Evolutionary conservation across 139 green algal species (phyloP).

Genomic region (Coelastrella sp.): DNA sequence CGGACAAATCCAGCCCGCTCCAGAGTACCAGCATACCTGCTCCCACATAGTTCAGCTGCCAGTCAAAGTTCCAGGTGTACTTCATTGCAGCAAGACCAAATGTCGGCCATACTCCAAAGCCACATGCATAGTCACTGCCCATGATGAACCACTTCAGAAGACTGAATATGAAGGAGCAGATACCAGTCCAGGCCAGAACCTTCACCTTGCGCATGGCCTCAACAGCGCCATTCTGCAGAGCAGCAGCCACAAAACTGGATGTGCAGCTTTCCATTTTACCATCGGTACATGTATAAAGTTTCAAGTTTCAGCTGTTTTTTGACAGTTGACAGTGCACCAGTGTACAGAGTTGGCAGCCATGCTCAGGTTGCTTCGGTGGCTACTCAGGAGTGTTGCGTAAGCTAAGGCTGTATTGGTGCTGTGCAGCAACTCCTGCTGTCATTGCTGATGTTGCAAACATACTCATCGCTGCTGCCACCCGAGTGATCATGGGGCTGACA

Average conservation of each 20-base stretch:
- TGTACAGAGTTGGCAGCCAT: too few species aligned
- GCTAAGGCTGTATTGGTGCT: neutral
- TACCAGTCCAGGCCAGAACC: slow-evolving; percentile 23
- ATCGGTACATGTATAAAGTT: too few species aligned
- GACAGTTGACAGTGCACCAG: too few species aligned
- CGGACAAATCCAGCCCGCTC: too few species aligned
- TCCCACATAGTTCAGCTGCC: slow-evolving; percentile 50
- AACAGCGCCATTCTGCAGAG: slow-evolving; percentile 33
- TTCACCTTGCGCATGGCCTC: slow-evolving; percentile 49
- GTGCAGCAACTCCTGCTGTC: neutral
- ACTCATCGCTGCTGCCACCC: too few species aligned
- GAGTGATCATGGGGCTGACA: neutral
- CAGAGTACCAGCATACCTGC: slow-evolving; percentile 8
- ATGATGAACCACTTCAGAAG: slow-evolving; percentile 55
- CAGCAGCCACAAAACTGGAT: neutral
- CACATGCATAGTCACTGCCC: slow-evolving; percentile 43
- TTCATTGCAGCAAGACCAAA: slow-evolving; percentile 43
- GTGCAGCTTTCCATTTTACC: too few species aligned
- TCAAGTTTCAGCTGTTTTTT: too few species aligned
- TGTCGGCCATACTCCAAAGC: slow-evolving; percentile 35
- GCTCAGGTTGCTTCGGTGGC: too few species aligned
- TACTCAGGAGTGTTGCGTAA: too few species aligned
- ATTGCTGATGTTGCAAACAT: neutral
- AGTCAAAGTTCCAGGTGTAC: slow-evolving; percentile 48
- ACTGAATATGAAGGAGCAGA: slow-evolving; percentile 41